A percentile compares a stretch with the other conserved stretches of the same genome.
These are phyloP conservation scores for Phlebiopsis flavidoalba DNA, from an alignment of 768 basidiomycete species.

Conservation along the genomic window DNA sequence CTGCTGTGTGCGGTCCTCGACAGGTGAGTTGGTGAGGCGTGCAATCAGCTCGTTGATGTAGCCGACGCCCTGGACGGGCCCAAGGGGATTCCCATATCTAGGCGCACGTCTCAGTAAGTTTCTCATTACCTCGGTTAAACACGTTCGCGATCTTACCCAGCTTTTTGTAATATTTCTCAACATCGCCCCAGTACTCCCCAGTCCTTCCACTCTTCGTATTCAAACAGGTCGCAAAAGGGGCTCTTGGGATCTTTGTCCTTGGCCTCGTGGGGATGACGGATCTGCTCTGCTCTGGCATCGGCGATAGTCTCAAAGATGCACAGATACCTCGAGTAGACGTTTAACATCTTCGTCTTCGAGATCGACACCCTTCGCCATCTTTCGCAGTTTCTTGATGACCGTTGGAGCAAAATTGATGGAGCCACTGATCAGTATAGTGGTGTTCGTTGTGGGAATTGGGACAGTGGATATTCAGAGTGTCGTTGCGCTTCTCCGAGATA, in stretches of 20 bases:
- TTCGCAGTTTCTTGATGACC: constrained; percentile 56
- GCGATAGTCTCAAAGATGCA: constrained; percentile 72
- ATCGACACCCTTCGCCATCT: constrained; percentile 54
- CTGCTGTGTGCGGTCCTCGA: constrained; percentile 58
- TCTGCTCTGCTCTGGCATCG: constrained; percentile 30
- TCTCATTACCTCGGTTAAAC: too few species aligned
- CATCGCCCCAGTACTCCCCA: constrained; percentile 69
- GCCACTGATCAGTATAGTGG: constrained; percentile 46
- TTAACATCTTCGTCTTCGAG: constrained; percentile 51
- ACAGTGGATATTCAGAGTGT: constrained; percentile 43
- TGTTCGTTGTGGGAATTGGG: constrained; percentile 44
- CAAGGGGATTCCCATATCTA: constrained; percentile 65
- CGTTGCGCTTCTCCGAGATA: constrained; percentile 46
- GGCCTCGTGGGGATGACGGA: background rate
- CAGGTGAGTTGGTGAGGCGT: constrained; percentile 58
- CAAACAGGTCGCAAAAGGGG: constrained; percentile 71
- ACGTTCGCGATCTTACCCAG: constrained; percentile 42
- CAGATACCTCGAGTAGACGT: constrained; percentile 60
- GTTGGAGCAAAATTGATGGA: constrained; percentile 46
- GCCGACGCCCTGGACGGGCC: constrained; percentile 79
- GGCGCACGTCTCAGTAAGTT: constrained; percentile 31
- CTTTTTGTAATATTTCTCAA: constrained; percentile 77
- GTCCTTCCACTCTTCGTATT: constrained; percentile 48
- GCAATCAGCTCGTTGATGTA: constrained; percentile 86
- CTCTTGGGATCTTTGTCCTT: constrained; percentile 33